These are phyloP conservation scores for Astragalus glycyphyllos DNA, from an alignment of 306 rosid genomes.

Conservation along the genomic window DNA sequence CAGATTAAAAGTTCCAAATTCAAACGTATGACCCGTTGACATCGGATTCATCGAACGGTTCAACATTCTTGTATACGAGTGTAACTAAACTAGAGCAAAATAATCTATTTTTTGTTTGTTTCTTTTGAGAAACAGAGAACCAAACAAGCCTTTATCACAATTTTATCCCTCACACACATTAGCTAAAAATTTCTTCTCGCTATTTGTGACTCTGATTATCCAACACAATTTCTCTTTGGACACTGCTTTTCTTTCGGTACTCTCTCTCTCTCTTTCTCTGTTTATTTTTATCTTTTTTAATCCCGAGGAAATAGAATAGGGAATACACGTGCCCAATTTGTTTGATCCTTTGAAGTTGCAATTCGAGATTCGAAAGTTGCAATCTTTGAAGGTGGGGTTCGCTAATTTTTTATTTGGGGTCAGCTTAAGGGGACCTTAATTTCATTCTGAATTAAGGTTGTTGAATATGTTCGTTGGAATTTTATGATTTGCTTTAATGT, in stretches of 20 bases:
- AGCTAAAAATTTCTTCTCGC: slow-evolving; percentile 33
- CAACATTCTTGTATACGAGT: background rate
- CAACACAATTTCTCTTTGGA: slow-evolving; percentile 40
- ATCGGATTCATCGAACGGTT: slow-evolving; percentile 38
- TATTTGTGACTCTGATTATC: slow-evolving; percentile 38
- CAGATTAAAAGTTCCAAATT: background rate
- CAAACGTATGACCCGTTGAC: slow-evolving; percentile 15
- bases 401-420: slow-evolving; percentile 36
- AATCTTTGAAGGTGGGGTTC: slow-evolving; percentile 40
- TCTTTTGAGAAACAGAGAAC: slow-evolving; percentile 55
- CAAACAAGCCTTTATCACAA: slow-evolving; percentile 73
- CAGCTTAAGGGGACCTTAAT: slow-evolving; percentile 9
- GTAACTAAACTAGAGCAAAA: background rate
- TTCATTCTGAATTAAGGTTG: slow-evolving; percentile 33
- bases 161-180: slow-evolving; percentile 37
- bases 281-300: background rate
- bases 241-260: slow-evolving; percentile 60
- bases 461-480: slow-evolving; percentile 20
- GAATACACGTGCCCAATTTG: slow-evolving; percentile 40
- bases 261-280: slow-evolving; percentile 35
- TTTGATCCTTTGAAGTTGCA: slow-evolving; percentile 39
- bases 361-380: slow-evolving; percentile 43
- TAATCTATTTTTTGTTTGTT: slow-evolving; percentile 48
- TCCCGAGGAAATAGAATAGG: slow-evolving; percentile 1
- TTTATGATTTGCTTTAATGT: slow-evolving; percentile 43